Evolutionary conservation across 164 flowering plant species (phyloP).

Genomic region (Malania oleifera): DNA sequence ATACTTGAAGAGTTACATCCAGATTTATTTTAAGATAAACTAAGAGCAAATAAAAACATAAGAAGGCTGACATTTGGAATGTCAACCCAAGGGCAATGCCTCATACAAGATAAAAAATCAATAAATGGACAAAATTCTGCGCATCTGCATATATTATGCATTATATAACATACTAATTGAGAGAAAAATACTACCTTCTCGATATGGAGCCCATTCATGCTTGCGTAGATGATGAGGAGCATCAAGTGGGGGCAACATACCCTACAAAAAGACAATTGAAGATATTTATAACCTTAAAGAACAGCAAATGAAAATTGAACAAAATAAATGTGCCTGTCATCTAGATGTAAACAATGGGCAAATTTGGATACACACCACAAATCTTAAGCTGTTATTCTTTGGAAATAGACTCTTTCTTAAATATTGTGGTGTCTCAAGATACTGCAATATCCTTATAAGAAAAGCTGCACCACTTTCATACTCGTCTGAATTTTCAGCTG

Average conservation of each 20-base stretch:
- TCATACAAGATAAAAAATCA: slow-evolving; percentile 3
- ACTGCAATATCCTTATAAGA: slow-evolving; percentile 67
- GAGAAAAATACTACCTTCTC: slow-evolving; percentile 64
- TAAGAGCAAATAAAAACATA: too few species aligned
- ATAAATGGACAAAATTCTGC: too few species aligned
- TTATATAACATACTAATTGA: too few species aligned
- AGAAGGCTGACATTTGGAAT: too few species aligned
- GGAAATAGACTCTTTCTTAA: slow-evolving; percentile 73
- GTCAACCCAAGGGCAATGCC: background rate
- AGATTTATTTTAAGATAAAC: too few species aligned
- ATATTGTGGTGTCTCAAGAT: slow-evolving; percentile 99
- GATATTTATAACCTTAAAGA: background rate
- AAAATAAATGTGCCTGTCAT: background rate
- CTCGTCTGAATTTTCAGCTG: slow-evolving; percentile 32
- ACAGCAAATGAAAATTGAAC: slow-evolving; percentile 4
- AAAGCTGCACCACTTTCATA: slow-evolving; percentile 75
- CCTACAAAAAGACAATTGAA: slow-evolving; percentile 41
- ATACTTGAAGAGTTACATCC: too few species aligned
- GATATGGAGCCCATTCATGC: slow-evolving; percentile 92
- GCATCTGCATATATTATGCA: too few species aligned
- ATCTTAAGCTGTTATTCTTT: slow-evolving; percentile 69
- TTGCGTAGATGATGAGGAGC: slow-evolving; percentile 97
- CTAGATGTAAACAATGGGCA: background rate
- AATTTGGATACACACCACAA: slow-evolving; percentile 52
- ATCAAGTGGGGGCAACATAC: slow-evolving; percentile 94